Percentiles rank a stretch among this genome's conserved stretches.
Conservation (phyloP, 148 eudicot species). For the Silene uniflora region DNA sequence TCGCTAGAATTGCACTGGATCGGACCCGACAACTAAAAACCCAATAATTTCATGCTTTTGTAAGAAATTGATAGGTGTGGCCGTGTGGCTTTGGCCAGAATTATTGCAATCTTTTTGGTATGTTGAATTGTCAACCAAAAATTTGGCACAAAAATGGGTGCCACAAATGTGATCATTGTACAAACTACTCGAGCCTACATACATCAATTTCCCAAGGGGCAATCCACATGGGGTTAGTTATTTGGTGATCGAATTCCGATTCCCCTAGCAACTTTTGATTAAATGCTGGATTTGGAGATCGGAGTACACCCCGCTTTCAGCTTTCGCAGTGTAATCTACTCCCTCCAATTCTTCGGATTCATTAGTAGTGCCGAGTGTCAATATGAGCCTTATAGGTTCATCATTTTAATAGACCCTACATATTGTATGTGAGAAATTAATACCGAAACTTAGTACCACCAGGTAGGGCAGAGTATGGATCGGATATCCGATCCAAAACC, state of each 20-base stretch:
- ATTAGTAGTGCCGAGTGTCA: no score
- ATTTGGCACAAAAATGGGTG: not conserved
- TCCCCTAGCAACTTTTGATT: conserved; percentile 6
- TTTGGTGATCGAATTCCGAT: conserved; percentile 19
- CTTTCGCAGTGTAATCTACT: not conserved
- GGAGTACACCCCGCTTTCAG: conserved; percentile 14
- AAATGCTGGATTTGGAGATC: not conserved
- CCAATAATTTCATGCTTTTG: no score
- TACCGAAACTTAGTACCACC: no score
- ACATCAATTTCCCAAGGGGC: conserved; percentile 21
- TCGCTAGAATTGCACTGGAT: no score
- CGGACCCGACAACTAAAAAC: no score
- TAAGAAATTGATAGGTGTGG: not conserved
- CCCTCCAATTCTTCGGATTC: not conserved
- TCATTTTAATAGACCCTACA: no score
- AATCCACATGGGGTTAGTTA: conserved; percentile 26
- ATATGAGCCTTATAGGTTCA: no score
- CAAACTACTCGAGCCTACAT: conserved; percentile 6
- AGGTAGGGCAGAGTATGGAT: no score
- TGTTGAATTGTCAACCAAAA: not conserved
- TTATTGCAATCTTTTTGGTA: not conserved
- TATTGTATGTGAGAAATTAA: no score
- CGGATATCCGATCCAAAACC: no score
- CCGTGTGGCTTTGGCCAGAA: not conserved
- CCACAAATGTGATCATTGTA: not conserved